These are phyloP conservation scores for Ziziphus jujuba DNA, from an alignment of 306 rosid genomes.

Conservation along the genomic window DNA sequence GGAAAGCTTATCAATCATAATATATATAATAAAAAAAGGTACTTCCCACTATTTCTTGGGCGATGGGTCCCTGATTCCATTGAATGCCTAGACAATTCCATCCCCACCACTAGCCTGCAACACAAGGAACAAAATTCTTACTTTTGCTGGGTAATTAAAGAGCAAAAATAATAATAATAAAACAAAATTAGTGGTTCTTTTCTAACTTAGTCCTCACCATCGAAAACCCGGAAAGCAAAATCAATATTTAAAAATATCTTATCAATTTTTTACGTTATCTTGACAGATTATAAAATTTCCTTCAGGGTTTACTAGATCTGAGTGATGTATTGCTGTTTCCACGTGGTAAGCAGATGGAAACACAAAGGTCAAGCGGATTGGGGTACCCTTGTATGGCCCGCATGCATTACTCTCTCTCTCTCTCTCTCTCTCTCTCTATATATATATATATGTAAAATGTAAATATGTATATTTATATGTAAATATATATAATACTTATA, in stretches of 20 bases:
- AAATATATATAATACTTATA: too few species aligned
- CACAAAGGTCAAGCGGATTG: constrained; percentile 13
- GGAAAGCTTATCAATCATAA: constrained; percentile 19
- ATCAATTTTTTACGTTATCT: constrained; percentile 29
- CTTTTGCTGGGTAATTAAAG: background rate
- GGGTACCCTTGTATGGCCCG: background rate
- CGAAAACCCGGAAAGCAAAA: constrained; percentile 20
- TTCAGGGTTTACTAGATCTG: background rate
- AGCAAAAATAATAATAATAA: too few species aligned
- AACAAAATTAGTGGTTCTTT: constrained; percentile 12
- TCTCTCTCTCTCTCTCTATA: too few species aligned
- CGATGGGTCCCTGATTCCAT: constrained; percentile 11
- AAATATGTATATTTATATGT: too few species aligned
- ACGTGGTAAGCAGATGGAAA: constrained; percentile 14
- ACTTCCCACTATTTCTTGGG: constrained; percentile 28
- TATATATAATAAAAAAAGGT: too few species aligned
- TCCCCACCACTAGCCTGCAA: constrained; percentile 12
- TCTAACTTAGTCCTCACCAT: background rate
- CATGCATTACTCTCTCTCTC: background rate
- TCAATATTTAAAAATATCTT: constrained; percentile 36
- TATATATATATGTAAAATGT: too few species aligned
- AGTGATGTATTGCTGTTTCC: background rate
- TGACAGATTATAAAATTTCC: constrained; percentile 4
- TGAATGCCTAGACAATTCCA: constrained; percentile 10
- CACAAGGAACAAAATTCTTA: constrained; percentile 17